phyloP scores from a whole-genome alignment of 1,284 basidiomycete genomes.

The Apiotrichum sp. region DNA sequence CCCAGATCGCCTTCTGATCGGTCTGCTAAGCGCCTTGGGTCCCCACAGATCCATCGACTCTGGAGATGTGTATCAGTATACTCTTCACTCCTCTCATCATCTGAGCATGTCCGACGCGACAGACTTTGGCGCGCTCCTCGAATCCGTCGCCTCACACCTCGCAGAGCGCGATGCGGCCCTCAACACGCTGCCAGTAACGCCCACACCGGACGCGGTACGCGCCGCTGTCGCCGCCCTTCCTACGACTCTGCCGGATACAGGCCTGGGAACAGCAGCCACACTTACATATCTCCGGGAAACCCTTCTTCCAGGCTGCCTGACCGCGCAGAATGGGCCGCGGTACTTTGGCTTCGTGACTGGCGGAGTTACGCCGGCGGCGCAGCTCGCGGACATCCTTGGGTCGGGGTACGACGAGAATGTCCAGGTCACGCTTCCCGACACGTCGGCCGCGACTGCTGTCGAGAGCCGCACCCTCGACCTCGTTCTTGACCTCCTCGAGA shows the following conservation, averaged over 20 bases:
- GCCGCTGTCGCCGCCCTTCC: slow-evolving; percentile 28
- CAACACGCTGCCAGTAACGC: slow-evolving; percentile 21
- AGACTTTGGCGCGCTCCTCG: not conserved
- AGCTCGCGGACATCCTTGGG: slow-evolving; percentile 46
- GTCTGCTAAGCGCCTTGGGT: no score
- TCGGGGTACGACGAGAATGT: slow-evolving; percentile 50
- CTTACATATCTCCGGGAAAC: slow-evolving; percentile 29
- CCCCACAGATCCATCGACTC: no score
- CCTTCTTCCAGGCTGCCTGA: slow-evolving; percentile 43
- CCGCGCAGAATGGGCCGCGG: slow-evolving; percentile 47
- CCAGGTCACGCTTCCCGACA: slow-evolving; percentile 48
- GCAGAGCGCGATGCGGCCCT: slow-evolving; percentile 21
- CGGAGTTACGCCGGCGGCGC: slow-evolving; percentile 48
- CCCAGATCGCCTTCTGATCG: no score
- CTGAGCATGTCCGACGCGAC: no score
- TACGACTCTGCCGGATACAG: slow-evolving; percentile 26
- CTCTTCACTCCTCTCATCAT: no score
- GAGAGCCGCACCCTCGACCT: slow-evolving; percentile 48
- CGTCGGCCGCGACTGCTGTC: slow-evolving; percentile 46
- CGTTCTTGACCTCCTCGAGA: slow-evolving; percentile 47
- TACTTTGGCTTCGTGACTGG: slow-evolving; percentile 53
- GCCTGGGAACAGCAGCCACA: slow-evolving; percentile 35
- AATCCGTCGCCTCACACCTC: slow-evolving; percentile 13
- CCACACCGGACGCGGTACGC: slow-evolving; percentile 12
- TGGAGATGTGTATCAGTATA: no score